Base-by-base conservation (phyloP, 1,139 yeast species). In the Taphrina communis region DNA sequence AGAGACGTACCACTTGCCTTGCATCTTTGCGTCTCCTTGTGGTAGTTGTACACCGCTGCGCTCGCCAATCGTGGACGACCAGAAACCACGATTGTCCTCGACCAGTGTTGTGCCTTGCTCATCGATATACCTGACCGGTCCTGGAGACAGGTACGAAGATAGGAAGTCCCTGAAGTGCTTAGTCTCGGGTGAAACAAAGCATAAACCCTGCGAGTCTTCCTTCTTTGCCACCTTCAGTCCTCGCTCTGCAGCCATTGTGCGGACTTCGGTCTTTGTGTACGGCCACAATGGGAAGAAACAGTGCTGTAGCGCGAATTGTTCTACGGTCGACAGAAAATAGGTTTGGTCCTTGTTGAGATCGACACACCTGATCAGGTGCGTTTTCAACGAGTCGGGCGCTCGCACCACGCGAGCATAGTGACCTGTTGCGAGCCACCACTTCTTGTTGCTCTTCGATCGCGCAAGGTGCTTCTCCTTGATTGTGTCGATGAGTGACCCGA, bases 51-150 rank as follows among this genome's bases (percentile, higher is more conserved):
- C 78, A 0, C 96, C 88, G 42, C 87, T 82, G 72, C 87, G 85
- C 78, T 94, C 99, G 0, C 99, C 99, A 38, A 94, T 86, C 0
- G 99, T 94, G 17, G 92, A 95, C 69, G 89, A 87, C 98, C 99
- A 95, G 35, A 95, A 76, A 0, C 99, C 99, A 6, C 68, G 66
- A 76, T 93, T 97, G 66, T 78, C 76, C 17, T 97, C 98, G 85
- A 96, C 92, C 0, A 88, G 82, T 67, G 78, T 80, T 4, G 95
- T 96, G 36, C 77, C 80, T 38, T 83, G 83, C 17, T 53, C 51
- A 0, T 94, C 88, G 25, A 91, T 82, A 11, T 93, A 86, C 72
- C 89, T 83, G 0, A 98, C 98, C 0, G 92, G 91, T 4, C 82
- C 82, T 1, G 89, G 87, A 21, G 82, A 83, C 1, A 94, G 82